Conservation (phyloP, 495 filamentous ascomycete species). For the Aspergillus saccharolyticus region DNA sequence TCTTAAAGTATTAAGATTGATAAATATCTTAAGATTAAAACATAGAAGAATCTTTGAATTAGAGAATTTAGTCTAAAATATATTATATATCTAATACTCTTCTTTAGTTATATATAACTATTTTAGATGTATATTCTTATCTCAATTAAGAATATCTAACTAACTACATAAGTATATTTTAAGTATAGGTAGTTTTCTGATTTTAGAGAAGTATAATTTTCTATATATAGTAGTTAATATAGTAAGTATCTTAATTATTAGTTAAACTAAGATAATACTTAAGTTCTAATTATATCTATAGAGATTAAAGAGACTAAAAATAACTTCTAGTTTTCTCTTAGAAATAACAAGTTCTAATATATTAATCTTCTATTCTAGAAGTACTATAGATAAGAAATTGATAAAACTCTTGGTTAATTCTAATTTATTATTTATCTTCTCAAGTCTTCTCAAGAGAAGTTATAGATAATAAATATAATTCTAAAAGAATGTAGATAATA, state of each 20-base stretch:
- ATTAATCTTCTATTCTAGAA: background rate
- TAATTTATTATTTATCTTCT: background rate
- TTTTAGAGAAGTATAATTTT: background rate
- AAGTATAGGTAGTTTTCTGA: background rate
- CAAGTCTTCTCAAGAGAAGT: background rate
- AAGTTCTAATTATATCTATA: background rate
- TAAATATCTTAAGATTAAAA: background rate
- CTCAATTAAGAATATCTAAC: background rate
- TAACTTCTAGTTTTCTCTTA: background rate
- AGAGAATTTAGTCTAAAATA: background rate
- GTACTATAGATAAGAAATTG: background rate
- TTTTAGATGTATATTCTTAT: background rate
- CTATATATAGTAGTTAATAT: background rate
- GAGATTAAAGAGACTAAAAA: background rate
- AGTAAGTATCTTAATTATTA: conserved; percentile 3
- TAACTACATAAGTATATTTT: background rate
- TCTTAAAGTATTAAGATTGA: background rate
- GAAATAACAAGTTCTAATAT: background rate
- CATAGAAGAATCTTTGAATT: background rate
- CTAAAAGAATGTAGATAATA: background rate
- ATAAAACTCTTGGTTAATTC: background rate
- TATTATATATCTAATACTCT: background rate
- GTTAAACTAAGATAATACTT: background rate
- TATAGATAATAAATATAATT: background rate
- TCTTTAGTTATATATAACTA: background rate